phyloP scores from a whole-genome alignment of 371 early-diverging fungal genomes.

The Mortierella sp. region DNA sequence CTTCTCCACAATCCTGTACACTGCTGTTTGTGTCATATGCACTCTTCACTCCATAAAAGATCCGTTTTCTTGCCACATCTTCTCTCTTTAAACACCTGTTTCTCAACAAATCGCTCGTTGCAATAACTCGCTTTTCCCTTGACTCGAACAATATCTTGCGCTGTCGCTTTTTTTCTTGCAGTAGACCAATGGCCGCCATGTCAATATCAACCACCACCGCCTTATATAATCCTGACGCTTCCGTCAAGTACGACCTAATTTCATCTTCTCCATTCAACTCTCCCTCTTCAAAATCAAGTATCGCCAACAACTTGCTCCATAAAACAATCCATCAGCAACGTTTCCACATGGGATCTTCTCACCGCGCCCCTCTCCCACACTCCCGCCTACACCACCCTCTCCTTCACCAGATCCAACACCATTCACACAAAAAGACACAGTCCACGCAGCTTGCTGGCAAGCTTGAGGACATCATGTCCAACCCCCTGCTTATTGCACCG shows the following conservation, averaged over 20 bases:
- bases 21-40: slow-evolving; percentile 4
- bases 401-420: slow-evolving; percentile 35
- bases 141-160: not conserved
- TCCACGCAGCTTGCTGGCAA: slow-evolving; percentile 45
- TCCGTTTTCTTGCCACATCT: slow-evolving; percentile 12
- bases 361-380: slow-evolving; percentile 23
- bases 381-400: slow-evolving; percentile 26
- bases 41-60: slow-evolving; percentile 9
- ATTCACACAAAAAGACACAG: slow-evolving; percentile 41
- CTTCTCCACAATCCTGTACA: not conserved
- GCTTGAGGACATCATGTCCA: slow-evolving; percentile 51
- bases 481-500: slow-evolving; percentile 38
- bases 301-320: slow-evolving; percentile 20
- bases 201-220: slow-evolving; percentile 36
- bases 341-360: slow-evolving; percentile 42
- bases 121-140: slow-evolving; percentile 10
- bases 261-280: slow-evolving; percentile 21
- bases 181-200: slow-evolving; percentile 29
- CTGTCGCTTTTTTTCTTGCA: not conserved
- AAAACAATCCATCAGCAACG: slow-evolving; percentile 37
- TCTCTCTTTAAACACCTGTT: slow-evolving; percentile 43
- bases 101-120: slow-evolving; percentile 11
- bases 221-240: slow-evolving; percentile 47
- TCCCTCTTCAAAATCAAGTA: slow-evolving; percentile 2
- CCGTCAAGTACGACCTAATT: slow-evolving; percentile 49